Evolutionary conservation across 1,139 yeast genomes (phyloP), one percentile per base, ranked within the genome.

Genomic region (Kazachstania sp.): DNA sequence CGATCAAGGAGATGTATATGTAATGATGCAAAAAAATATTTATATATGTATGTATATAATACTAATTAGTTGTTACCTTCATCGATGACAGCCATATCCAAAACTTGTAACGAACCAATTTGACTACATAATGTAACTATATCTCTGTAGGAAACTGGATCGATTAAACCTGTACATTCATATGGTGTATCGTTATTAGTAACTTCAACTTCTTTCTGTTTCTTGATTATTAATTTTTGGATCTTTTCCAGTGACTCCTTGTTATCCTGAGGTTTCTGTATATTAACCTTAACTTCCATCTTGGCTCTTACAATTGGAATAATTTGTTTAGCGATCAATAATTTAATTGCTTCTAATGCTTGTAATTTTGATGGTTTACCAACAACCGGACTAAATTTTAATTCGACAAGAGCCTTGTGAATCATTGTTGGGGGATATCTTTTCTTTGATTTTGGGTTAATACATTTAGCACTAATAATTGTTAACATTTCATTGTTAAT

Each of bases 401-500:
- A 67, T 60, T 86, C 95, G 44, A 74, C 74, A 49, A 92, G 71
- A 0, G 92, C 88, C 66, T 92, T 94, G 53, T 86, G 95, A 48
- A 92, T 85, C 83, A 94, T 90, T 0, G 95, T 78, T 12, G 95
- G 92, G 0, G 98, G 95, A 59, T 92, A 92, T 58, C 97, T 80
- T 61, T 92, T 86, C 63, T 85, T 86, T 3, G 92, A 81, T 47
- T 75, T 78, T 4, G 98, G 97, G 59, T 94, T 90, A 47, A 94
- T 83, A 61, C 97, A 90, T 63, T 87, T 90, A 13, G 95, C 83
- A 28, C 95, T 85, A 41, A 94, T 82, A 41, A 87, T 80, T 47
- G 81, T 87, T 38, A 92, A 71, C 52, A 88, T 83, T 61, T 90
- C 96, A 54, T 87, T 86, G 54, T 82, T 87, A 49, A 84, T 77